A percentile compares a stretch with the other conserved stretches of the same genome.
Conservation (phyloP, 2,329 filamentous ascomycete species). For the Byssothecium circinans region DNA sequence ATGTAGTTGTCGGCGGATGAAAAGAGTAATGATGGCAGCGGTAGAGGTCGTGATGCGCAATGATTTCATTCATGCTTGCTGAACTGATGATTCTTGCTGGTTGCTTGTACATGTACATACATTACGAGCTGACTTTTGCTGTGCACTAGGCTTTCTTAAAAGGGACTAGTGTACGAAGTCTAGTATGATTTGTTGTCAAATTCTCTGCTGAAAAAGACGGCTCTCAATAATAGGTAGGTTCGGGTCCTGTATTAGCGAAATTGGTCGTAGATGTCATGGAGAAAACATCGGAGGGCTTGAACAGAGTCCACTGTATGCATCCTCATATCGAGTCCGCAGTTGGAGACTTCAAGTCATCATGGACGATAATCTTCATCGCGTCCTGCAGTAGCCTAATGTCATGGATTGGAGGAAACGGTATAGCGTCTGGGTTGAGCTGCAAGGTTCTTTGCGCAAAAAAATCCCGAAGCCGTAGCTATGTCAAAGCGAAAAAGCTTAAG, state of each 20-base stretch:
- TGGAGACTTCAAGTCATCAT: not conserved
- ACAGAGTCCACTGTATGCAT: not conserved
- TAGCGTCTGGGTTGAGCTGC: slow-evolving; percentile 4
- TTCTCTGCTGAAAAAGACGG: not conserved
- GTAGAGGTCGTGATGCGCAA: slow-evolving; percentile 6
- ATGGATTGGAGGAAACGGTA: slow-evolving; percentile 2
- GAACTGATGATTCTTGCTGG: not conserved
- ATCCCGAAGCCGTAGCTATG: slow-evolving; percentile 17
- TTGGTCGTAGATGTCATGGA: too few species aligned
- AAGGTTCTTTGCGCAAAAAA: slow-evolving; percentile 19
- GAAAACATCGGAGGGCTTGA: not conserved
- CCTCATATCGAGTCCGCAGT: slow-evolving; percentile 1
- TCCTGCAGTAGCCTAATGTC: not conserved
- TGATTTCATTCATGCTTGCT: not conserved
- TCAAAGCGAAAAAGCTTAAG: slow-evolving; percentile 17
- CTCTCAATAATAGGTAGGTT: not conserved
- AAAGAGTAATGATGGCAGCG: slow-evolving; percentile 8
- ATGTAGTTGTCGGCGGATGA: not conserved
- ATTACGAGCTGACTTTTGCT: slow-evolving; percentile 9
- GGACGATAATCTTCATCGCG: not conserved
- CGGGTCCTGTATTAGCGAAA: too few species aligned
- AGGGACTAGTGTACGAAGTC: slow-evolving; percentile 1
- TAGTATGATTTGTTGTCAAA: not conserved
- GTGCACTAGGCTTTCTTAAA: slow-evolving; percentile 1
- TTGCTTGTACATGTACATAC: slow-evolving; percentile 1